Base-by-base conservation (phyloP, 78 protist genomes). In the Ministeria vibrans region DNA sequence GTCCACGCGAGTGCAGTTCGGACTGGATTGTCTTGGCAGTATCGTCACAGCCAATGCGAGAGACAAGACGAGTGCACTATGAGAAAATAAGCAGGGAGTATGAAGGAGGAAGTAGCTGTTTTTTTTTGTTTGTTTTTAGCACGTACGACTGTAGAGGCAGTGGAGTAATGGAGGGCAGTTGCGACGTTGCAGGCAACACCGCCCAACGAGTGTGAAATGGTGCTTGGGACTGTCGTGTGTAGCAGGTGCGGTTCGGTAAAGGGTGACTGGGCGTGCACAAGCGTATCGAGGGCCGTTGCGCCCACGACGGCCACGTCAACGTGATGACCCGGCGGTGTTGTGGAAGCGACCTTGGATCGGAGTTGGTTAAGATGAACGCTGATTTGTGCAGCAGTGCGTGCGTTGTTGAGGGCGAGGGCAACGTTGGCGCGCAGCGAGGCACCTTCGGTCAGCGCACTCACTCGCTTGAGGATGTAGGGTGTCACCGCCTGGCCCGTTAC, bases 401-500 rank as follows among this genome's bases (percentile, higher is more conserved):
- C 99, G 79, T 96, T 96, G 75, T 94, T 79, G 75, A 71, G 39
- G 43, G 95, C 80, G 13, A 95, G 85, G 6, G 79, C 75, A 39
- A 86, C 70, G 77, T 82, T 95, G 42, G 95, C 63, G 23, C 28
- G 77, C 2, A 93, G 86, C 22, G 95, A 88, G 28, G 27, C 79
- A 13, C 98, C 98, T 22, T 15, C 84, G 38, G 95, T 90, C 27
- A 87, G 51, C 30, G 88, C 88, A 75, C 42, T 39, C 0, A 94
- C 85, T 9, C 77, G 62, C 23, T 51, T 25, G 27, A 96, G 90
- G n/a, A 96, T 59, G 64, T 81, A 96, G 22, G 99, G 99, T 23
- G 99, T 96, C 22, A 78, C 74, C 27, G 87, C 97, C 59, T 85
- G 75, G 4, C 98, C 98, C 2, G 23, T 2, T 0, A 94, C 71